A percentile compares a stretch with the other conserved stretches of the same genome.
Conservation (phyloP, 176 grass and related monocot species). For the Tuctoria greenei region DNA sequence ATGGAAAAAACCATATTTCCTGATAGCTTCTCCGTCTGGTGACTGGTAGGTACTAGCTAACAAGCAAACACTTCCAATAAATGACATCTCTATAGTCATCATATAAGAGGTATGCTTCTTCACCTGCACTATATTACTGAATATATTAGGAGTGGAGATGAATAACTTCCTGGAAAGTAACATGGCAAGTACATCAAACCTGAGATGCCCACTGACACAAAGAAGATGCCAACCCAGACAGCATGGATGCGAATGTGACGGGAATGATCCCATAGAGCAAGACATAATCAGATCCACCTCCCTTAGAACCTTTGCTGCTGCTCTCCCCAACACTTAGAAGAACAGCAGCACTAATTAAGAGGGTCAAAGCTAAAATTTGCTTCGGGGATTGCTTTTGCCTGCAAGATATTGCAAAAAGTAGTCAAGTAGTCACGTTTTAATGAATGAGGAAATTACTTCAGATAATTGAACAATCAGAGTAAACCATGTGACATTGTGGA, state of each 20-base stretch:
- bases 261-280: conserved; percentile 87
- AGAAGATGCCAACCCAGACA: conserved; percentile 87
- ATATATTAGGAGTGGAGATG: conserved; percentile 30
- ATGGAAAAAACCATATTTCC: conserved; percentile 89
- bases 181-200: conserved; percentile 48
- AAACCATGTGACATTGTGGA: conserved; percentile 2
- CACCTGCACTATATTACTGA: conserved; percentile 59
- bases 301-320: conserved; percentile 54
- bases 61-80: conserved; percentile 88
- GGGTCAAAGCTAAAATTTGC: conserved; percentile 69
- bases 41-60: conserved; percentile 75
- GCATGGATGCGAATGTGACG: conserved; percentile 76
- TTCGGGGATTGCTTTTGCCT: conserved; percentile 87
- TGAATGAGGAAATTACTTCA: conserved; percentile 8
- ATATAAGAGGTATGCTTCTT: conserved; percentile 97
- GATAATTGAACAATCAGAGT: conserved; percentile 8
- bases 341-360: conserved; percentile 74
- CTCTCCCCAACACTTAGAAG: conserved; percentile 87
- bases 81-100: conserved; percentile 99
- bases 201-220: conserved; percentile 95
- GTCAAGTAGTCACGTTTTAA: conserved; percentile 12
- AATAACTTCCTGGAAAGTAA: conserved; percentile 33
- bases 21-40: conserved; percentile 89
- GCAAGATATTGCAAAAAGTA: conserved; percentile 30
- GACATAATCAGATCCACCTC: conserved; percentile 54